Evolutionary conservation across 371 early-diverging fungal species (phyloP).

Genomic region (Nematocida homosporus): DNA sequence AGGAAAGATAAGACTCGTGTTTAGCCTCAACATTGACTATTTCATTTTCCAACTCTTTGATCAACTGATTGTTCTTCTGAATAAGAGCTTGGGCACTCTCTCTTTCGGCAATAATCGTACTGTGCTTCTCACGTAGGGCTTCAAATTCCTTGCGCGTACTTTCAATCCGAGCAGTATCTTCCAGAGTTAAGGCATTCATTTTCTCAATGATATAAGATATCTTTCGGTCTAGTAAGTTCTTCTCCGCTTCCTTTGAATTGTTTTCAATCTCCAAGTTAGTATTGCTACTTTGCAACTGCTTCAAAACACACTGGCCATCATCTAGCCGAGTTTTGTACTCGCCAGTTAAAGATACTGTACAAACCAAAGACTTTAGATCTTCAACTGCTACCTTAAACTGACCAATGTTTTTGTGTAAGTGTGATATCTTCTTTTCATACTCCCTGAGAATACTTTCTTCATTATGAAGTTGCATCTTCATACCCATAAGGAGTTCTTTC

Average conservation of each 20-base stretch:
- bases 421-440: constrained; percentile 34
- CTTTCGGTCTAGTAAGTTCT: constrained; percentile 29
- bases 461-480: constrained; percentile 30
- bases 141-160: constrained; percentile 36
- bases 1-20: constrained; percentile 24
- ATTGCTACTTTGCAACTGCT: constrained; percentile 11
- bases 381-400: constrained; percentile 27
- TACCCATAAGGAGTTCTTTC: constrained; percentile 39
- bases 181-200: constrained; percentile 17
- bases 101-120: constrained; percentile 28
- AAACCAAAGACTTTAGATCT: constrained; percentile 29
- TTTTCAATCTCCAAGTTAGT: constrained; percentile 20
- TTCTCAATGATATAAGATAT: constrained; percentile 41
- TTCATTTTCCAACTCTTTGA: constrained; percentile 46
- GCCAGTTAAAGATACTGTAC: constrained; percentile 18
- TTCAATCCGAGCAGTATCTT: constrained; percentile 14
- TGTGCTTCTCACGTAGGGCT: constrained; percentile 37
- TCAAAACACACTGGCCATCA: not conserved
- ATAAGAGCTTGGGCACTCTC: constrained; percentile 23
- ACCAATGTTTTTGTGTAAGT: constrained; percentile 3
- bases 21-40: constrained; percentile 32
- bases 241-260: constrained; percentile 28
- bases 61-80: constrained; percentile 24
- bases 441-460: constrained; percentile 40
- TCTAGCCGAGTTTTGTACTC: constrained; percentile 16